Evolutionary conservation across 2,329 filamentous ascomycete species (phyloP).

Genomic region (Westerdykella ornata): DNA sequence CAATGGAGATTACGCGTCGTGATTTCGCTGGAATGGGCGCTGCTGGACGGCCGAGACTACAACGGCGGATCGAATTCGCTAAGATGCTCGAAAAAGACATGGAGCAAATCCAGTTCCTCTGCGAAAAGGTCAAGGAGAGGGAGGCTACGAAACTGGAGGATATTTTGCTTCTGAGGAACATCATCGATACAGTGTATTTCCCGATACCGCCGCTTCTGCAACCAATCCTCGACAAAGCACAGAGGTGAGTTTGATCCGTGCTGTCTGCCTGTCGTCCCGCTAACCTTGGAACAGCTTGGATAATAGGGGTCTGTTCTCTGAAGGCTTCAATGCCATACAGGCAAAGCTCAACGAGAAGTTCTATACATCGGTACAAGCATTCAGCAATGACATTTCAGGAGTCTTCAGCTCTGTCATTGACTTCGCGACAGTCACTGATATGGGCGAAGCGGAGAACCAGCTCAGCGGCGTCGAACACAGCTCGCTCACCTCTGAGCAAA

Average conservation of each 20-base stretch:
- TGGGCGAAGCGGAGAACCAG: conserved; percentile 39
- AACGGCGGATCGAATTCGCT: conserved; percentile 82
- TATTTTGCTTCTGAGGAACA: conserved; percentile 65
- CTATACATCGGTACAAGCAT: conserved; percentile 56
- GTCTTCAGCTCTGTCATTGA: conserved; percentile 52
- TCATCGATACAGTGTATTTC: conserved; percentile 88
- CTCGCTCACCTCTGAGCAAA: conserved; percentile 55
- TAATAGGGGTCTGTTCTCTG: conserved; percentile 48
- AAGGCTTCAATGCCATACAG: conserved; percentile 49
- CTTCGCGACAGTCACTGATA: conserved; percentile 40
- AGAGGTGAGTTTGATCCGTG: conserved; percentile 59
- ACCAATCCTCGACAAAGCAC: conserved; percentile 72
- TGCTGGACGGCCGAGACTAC: conserved; percentile 67
- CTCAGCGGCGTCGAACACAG: conserved; percentile 38
- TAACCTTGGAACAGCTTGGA: conserved; percentile 34
- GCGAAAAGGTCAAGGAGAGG: conserved; percentile 64
- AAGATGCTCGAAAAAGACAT: conserved; percentile 69
- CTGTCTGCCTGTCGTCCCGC: conserved; percentile 5
- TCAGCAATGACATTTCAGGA: conserved; percentile 52
- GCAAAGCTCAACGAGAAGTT: conserved; percentile 49
- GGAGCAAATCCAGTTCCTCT: conserved; percentile 64
- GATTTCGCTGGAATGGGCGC: conserved; percentile 95
- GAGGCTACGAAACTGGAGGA: conserved; percentile 73
- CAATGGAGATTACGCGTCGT: conserved; percentile 90
- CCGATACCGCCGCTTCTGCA: conserved; percentile 71